phyloP scores from a whole-genome alignment of 345 rosid genomes.

The Eucalyptus curtisii region DNA sequence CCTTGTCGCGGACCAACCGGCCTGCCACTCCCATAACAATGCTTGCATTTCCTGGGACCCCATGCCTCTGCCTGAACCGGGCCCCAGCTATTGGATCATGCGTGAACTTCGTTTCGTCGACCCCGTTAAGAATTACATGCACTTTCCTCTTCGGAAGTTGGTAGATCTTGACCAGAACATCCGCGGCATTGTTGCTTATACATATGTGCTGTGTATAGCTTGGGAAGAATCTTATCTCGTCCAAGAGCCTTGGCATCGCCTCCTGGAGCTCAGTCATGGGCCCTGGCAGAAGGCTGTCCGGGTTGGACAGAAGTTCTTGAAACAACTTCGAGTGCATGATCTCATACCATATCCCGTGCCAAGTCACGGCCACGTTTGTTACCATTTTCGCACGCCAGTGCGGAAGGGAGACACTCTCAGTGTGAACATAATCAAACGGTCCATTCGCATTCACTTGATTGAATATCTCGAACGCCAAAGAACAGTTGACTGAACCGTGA shows the following conservation, averaged over 20 bases:
- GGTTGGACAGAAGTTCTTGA: conserved; percentile 38
- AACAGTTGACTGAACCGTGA: conserved; percentile 38
- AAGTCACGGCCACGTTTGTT: conserved; percentile 47
- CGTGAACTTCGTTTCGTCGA: conserved; percentile 38
- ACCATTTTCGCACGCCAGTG: conserved; percentile 48
- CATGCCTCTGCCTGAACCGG: conserved; percentile 25
- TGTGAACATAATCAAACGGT: conserved; percentile 52
- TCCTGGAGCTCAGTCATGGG: conserved; percentile 31
- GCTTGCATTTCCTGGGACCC: conserved; percentile 16
- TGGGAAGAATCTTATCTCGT: conserved; percentile 52
- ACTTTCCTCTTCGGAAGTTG: conserved; percentile 42
- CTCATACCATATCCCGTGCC: conserved; percentile 81
- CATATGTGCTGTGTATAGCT: conserved; percentile 53
- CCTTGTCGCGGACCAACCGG: conserved; percentile 62
- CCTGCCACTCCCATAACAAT: conserved; percentile 72
- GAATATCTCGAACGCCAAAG: conserved; percentile 51
- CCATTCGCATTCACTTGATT: conserved; percentile 9
- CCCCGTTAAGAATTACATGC: conserved; percentile 69
- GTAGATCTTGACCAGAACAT: conserved; percentile 44
- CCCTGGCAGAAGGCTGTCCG: conserved; percentile 1
- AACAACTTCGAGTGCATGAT: conserved; percentile 62
- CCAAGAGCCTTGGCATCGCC: conserved; percentile 42
- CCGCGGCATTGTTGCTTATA: conserved; percentile 57
- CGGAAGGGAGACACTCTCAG: conserved; percentile 62
- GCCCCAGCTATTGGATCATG: conserved; percentile 19